phyloP scores from a whole-genome alignment of 441 rosid species.

The Theobroma grandiflorum region DNA sequence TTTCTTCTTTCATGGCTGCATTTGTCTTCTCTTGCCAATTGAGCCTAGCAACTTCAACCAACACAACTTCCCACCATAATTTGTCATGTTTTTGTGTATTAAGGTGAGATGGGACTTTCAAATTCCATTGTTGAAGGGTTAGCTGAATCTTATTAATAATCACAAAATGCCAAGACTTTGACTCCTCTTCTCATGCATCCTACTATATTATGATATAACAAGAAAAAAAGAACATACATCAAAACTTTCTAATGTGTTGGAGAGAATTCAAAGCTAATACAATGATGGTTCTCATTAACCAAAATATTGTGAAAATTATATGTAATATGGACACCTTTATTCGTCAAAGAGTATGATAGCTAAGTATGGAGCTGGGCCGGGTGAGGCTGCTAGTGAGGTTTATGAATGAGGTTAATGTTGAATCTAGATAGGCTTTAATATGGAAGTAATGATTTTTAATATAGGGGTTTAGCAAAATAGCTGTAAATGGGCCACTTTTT shows the following conservation, averaged over 20 bases:
- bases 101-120: background rate
- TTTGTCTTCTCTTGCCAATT: background rate
- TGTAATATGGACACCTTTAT: no score
- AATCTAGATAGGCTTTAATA: background rate
- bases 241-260: no score
- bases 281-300: no score
- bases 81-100: background rate
- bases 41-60: background rate
- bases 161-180: background rate
- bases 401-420: background rate
- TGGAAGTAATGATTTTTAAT: background rate
- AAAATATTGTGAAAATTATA: no score
- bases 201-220: no score
- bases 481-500: constrained; percentile 26
- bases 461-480: constrained; percentile 18
- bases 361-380: background rate
- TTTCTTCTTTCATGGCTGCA: background rate
- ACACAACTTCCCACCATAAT: background rate
- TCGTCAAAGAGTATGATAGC: no score
- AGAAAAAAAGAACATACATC: no score
- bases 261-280: no score
- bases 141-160: background rate
- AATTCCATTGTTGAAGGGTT: background rate
- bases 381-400: background rate
- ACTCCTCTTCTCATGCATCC: background rate